Evolutionary conservation across 2,329 filamentous ascomycete species (phyloP), one percentile per base, ranked within the genome.

Genomic region (Pestalotiopsis sp.): DNA sequence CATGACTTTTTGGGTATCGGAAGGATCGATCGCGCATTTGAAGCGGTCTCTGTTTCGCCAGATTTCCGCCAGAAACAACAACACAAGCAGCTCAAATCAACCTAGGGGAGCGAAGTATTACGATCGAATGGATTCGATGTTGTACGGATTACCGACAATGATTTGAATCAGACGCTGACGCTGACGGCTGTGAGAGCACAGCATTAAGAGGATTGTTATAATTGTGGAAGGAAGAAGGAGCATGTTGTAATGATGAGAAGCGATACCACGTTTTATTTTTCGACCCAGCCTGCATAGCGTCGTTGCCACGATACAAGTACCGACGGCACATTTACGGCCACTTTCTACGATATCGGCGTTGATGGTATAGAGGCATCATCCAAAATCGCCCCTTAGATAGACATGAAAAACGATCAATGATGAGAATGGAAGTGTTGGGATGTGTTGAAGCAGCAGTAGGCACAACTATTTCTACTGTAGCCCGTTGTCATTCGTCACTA

Each of bases 291-390:
- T 62, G 12, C 14, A 62, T 41, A 45, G 23, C 25, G 41, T 27
- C 45, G 23, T 66, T 57, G 63, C 63, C 57, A 36, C 31, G 31
- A 66, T 66, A 66, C 27, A 12, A 66, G n/a, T 45, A 66, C 61
- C 31, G 36, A 39, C 36, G 49, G 36, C 61, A 64, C 61, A 64
- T 45, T 64, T 49, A 64, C 39, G 61, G 52, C 49, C 45, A 66
- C 62, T 57, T 66, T 38, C 23, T 45, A 66, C 45, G 52, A 66
- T 25, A 57, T 66, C 23, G 64, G 64, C 41, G 52, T 66, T 58
- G 25, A 57, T 49, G 64, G 41, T 57, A 58, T 27, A 64, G 61
- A 64, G 41, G 45, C 13, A 20, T 38, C 27, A 56, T 17, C 27
- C 52, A 57, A 36, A 20, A 20, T 7, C 41, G 36, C 27, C 31